A percentile compares a stretch with the other conserved stretches of the same genome.
Evolutionary conservation across 371 early-diverging fungal genomes (phyloP).

Genomic region (Rhizopus stolonifer): DNA sequence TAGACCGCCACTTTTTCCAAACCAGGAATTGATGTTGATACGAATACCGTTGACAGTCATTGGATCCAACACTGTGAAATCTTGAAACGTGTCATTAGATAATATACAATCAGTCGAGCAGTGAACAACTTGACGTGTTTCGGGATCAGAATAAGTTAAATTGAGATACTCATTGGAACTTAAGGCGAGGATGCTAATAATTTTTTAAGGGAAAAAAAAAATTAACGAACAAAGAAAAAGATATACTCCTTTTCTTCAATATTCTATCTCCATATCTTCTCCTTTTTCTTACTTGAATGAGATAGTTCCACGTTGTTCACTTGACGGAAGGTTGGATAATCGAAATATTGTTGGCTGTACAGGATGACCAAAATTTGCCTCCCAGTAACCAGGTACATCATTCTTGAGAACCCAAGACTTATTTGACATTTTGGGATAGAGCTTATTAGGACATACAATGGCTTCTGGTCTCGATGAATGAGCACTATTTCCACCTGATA

Average conservation of each 20-base stretch:
- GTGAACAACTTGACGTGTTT: conserved; percentile 29
- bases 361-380: conserved; percentile 51
- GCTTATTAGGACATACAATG: too few relatives aligned
- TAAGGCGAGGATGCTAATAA: conserved; percentile 56
- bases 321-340: conserved; percentile 54
- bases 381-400: conserved; percentile 68
- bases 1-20: conserved; percentile 75
- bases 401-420: conserved; percentile 68
- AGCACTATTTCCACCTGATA: too few relatives aligned
- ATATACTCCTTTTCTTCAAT: too few relatives aligned
- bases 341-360: conserved; percentile 63
- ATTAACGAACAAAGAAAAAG: too few relatives aligned
- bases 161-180: conserved; percentile 51
- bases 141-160: conserved; percentile 59
- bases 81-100: conserved; percentile 32
- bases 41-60: conserved; percentile 45
- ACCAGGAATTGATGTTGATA: conserved; percentile 70
- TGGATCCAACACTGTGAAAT: conserved; percentile 48
- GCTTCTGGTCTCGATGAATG: too few relatives aligned
- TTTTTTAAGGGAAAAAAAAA: too few relatives aligned
- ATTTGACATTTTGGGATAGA: too few relatives aligned
- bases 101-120: conserved; percentile 59
- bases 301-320: too few relatives aligned
- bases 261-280: too few relatives aligned
- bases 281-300: too few relatives aligned